These are phyloP conservation scores for Spathaspora girioi DNA, from an alignment of 805 yeast genomes.

Conservation along the genomic window DNA sequence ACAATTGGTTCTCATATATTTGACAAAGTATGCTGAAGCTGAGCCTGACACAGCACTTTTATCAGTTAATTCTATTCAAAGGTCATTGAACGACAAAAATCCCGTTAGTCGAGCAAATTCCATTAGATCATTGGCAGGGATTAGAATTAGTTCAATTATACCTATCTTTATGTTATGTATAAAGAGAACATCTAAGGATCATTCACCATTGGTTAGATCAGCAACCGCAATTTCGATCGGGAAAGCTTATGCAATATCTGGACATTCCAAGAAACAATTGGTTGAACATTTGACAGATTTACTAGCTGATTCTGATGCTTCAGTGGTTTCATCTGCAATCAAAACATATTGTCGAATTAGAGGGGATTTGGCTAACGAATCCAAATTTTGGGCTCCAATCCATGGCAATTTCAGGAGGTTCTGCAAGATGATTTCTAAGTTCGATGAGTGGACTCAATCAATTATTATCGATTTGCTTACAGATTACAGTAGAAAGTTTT, in stretches of 20 bases:
- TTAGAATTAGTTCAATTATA: conserved; percentile 73
- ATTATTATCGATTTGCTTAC: conserved; percentile 58
- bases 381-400: conserved; percentile 54
- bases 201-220: conserved; percentile 72
- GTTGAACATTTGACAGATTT: conserved; percentile 46
- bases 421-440: conserved; percentile 42
- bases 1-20: conserved; percentile 71
- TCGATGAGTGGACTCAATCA: conserved; percentile 75
- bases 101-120: conserved; percentile 70
- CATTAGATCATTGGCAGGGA: conserved; percentile 77
- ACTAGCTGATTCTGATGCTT: conserved; percentile 60
- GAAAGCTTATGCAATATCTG: conserved; percentile 45
- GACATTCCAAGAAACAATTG: conserved; percentile 46
- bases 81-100: conserved; percentile 65
- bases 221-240: conserved; percentile 76
- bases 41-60: conserved; percentile 89
- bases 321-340: conserved; percentile 70
- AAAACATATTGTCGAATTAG: conserved; percentile 47
- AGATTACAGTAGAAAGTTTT: conserved; percentile 59
- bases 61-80: conserved; percentile 89
- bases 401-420: conserved; percentile 68
- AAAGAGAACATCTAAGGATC: conserved; percentile 63
- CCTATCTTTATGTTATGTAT: conserved; percentile 76
- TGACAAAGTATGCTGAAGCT: conserved; percentile 71
- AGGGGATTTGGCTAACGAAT: conserved; percentile 29